Percentiles rank a stretch among this genome's conserved stretches.
Conservation (phyloP, 1,284 basidiomycete genomes). For the Vanrija sp. region DNA sequence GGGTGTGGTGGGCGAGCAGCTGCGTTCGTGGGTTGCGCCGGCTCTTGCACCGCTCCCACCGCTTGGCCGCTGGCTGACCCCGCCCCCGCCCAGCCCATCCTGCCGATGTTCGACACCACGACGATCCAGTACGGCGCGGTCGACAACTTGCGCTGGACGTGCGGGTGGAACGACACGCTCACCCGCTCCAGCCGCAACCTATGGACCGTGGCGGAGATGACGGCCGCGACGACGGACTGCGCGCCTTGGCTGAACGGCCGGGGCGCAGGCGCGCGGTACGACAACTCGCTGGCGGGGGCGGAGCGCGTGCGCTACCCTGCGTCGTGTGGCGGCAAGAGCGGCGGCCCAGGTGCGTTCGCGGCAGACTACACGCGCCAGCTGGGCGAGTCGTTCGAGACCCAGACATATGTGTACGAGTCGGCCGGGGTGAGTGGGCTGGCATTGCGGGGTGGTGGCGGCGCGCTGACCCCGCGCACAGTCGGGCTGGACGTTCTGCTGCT, state of each 20-base stretch:
- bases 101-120: constrained; percentile 37
- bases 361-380: constrained; percentile 73
- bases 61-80: not conserved
- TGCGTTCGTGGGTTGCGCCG: no score
- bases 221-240: constrained; percentile 23
- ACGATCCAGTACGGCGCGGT: constrained; percentile 33
- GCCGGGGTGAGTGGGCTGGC: constrained; percentile 27
- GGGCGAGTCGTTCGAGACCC: constrained; percentile 76
- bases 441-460: constrained; percentile 7
- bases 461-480: constrained; percentile 8
- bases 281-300: constrained; percentile 54
- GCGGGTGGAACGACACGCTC: constrained; percentile 54
- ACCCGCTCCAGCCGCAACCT: constrained; percentile 54
- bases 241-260: constrained; percentile 57
- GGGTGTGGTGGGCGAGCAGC: constrained; percentile 13
- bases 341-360: constrained; percentile 64
- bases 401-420: constrained; percentile 53
- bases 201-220: constrained; percentile 65
- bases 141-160: constrained; percentile 54
- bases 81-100: constrained; percentile 58
- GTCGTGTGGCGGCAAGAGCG: constrained; percentile 69
- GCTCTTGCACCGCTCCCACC: no score
- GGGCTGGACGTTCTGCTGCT: constrained; percentile 41
- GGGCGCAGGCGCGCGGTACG: constrained; percentile 67
- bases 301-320: constrained; percentile 49